phyloP scores from a whole-genome alignment of 106 monocot genomes.

The Dendrobium catenatum region DNA sequence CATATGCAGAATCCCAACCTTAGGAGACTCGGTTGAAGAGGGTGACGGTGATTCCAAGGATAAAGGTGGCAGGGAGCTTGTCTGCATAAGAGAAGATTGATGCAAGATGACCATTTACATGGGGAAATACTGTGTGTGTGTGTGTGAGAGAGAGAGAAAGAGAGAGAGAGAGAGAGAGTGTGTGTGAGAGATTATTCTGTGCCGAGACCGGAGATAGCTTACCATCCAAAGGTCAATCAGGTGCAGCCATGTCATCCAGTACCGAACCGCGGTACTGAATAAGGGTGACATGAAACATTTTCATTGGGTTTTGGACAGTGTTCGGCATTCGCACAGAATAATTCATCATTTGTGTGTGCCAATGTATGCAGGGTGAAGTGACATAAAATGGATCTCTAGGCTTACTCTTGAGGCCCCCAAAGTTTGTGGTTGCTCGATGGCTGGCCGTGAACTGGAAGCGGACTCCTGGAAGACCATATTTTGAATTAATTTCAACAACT shows the following conservation, averaged over 20 bases:
- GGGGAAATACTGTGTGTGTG: no score
- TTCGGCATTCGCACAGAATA: no score
- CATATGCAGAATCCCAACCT: neutral
- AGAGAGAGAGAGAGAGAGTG: no score
- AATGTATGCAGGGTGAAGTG: neutral
- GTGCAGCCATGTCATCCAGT: no score
- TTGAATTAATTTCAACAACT: neutral
- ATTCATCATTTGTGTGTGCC: no score
- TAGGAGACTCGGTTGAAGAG: slow-evolving; percentile 2
- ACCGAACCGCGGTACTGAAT: no score
- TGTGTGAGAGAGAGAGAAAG: neutral
- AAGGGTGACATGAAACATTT: no score
- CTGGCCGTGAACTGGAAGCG: neutral
- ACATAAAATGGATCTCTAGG: neutral
- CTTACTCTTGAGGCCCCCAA: slow-evolving; percentile 5
- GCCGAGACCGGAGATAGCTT: no score
- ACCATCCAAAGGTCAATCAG: no score
- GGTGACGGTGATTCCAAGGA: neutral
- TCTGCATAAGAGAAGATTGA: neutral
- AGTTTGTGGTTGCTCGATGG: neutral
- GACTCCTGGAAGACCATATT: neutral
- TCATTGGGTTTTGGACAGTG: no score
- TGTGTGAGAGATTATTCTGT: no score
- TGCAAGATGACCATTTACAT: neutral
- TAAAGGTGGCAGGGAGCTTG: slow-evolving; percentile 1